Evolutionary conservation across 1,139 yeast species (phyloP).

Genomic region (Nakaseomyces uthaithaninus): DNA sequence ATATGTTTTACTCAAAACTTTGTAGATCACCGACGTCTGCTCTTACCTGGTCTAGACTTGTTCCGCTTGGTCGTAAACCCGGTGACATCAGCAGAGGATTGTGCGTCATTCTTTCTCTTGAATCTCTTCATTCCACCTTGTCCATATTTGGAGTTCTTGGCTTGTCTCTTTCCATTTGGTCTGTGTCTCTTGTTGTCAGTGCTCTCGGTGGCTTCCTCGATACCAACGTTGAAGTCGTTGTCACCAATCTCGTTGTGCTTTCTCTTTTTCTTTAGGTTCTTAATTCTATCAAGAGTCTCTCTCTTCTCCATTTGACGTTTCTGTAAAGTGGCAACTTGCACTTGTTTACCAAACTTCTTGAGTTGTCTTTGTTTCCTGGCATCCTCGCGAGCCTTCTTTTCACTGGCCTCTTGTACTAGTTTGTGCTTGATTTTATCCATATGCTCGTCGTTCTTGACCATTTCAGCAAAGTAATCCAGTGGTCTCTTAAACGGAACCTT

Average conservation of each 20-base stretch:
- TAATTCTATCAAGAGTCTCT: conserved; percentile 84
- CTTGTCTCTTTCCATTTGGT: conserved; percentile 56
- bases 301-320: conserved; percentile 91
- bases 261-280: conserved; percentile 80
- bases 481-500: conserved; percentile 90
- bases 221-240: conserved; percentile 54
- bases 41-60: conserved; percentile 70
- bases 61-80: conserved; percentile 52
- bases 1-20: too few species aligned
- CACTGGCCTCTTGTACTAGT: conserved; percentile 76
- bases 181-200: conserved; percentile 34
- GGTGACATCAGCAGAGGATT: conserved; percentile 61
- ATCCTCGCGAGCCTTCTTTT: conserved; percentile 86
- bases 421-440: conserved; percentile 89
- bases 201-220: conserved; percentile 57
- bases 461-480: conserved; percentile 92
- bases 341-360: conserved; percentile 97
- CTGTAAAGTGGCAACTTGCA: conserved; percentile 86
- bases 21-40: conserved; percentile 37
- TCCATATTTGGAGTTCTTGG: conserved; percentile 63
- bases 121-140: conserved; percentile 74
- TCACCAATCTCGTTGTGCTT: conserved; percentile 61
- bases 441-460: conserved; percentile 96
- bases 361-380: conserved; percentile 90
- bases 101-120: conserved; percentile 64